These are phyloP conservation scores for Termitomyces sp. DNA, from an alignment of 768 basidiomycete species.

Conservation along the genomic window DNA sequence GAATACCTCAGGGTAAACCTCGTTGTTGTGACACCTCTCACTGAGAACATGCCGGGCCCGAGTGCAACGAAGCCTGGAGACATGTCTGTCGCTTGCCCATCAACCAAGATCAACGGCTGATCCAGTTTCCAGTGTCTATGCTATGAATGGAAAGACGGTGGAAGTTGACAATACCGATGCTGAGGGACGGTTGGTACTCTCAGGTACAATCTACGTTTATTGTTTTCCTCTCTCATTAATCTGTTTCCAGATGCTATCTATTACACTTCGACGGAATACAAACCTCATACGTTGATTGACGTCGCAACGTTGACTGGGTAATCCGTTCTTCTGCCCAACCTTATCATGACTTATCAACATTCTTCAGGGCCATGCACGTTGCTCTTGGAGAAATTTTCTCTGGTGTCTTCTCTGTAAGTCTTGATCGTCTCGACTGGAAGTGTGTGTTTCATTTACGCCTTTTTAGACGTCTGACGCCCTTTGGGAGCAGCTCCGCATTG, in stretches of 20 bases:
- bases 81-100: slow-evolving; percentile 41
- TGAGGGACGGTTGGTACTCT: slow-evolving; percentile 72
- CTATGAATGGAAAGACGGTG: slow-evolving; percentile 85
- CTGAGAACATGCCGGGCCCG: slow-evolving; percentile 82
- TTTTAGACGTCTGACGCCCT: slow-evolving; percentile 65
- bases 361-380: slow-evolving; percentile 56
- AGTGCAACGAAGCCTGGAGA: slow-evolving; percentile 81
- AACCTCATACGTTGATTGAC: slow-evolving; percentile 79
- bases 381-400: slow-evolving; percentile 74
- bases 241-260: slow-evolving; percentile 65
- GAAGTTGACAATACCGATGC: slow-evolving; percentile 89
- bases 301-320: slow-evolving; percentile 86
- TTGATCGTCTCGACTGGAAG: not conserved
- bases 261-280: slow-evolving; percentile 72
- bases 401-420: slow-evolving; percentile 70
- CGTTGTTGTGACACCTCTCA: slow-evolving; percentile 65
- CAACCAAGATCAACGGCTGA: not conserved
- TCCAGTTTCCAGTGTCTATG: slow-evolving; percentile 49
- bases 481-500: slow-evolving; percentile 62
- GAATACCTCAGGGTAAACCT: slow-evolving; percentile 57
- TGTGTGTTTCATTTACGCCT: not conserved
- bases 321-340: slow-evolving; percentile 4
- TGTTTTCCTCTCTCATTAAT: not conserved
- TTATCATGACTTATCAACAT: not conserved
- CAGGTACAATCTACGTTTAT: slow-evolving; percentile 38